Evolutionary conservation across 306 rosid species (phyloP).

Genomic region (Sesbania bispinosa): DNA sequence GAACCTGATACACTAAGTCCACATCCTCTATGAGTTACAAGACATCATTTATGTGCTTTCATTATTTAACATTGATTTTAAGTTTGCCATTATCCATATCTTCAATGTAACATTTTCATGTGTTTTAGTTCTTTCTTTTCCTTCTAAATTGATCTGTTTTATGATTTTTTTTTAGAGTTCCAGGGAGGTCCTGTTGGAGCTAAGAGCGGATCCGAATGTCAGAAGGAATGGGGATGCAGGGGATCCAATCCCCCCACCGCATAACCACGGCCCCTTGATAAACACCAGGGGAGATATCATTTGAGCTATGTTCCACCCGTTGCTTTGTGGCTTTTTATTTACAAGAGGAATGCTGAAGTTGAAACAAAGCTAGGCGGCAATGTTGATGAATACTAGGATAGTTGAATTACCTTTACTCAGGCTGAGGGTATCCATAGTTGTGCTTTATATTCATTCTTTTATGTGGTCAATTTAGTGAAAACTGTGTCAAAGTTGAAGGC

Average conservation of each 20-base stretch:
- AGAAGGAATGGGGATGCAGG: not conserved
- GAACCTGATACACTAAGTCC: not conserved
- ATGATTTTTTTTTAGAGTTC: conserved; percentile 40
- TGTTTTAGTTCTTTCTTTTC: conserved; percentile 65
- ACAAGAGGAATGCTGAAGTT: conserved; percentile 49
- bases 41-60: conserved; percentile 51
- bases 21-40: too few relatives aligned
- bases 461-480: not conserved
- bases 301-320: not conserved
- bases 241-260: not conserved
- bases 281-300: not conserved
- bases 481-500: conserved; percentile 10
- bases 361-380: conserved; percentile 51
- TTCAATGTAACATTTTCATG: conserved; percentile 31
- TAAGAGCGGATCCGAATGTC: not conserved
- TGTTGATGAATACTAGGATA: conserved; percentile 43
- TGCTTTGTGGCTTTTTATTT: conserved; percentile 48
- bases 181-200: not conserved
- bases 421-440: conserved; percentile 42
- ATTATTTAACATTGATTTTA: not conserved
- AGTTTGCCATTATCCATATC: not conserved
- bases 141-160: conserved; percentile 56
- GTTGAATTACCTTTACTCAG: conserved; percentile 46
- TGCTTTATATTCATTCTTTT: not conserved
- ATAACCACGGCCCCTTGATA: not conserved